phyloP scores from a whole-genome alignment of 306 rosid genomes.

The Quercus dentata region DNA sequence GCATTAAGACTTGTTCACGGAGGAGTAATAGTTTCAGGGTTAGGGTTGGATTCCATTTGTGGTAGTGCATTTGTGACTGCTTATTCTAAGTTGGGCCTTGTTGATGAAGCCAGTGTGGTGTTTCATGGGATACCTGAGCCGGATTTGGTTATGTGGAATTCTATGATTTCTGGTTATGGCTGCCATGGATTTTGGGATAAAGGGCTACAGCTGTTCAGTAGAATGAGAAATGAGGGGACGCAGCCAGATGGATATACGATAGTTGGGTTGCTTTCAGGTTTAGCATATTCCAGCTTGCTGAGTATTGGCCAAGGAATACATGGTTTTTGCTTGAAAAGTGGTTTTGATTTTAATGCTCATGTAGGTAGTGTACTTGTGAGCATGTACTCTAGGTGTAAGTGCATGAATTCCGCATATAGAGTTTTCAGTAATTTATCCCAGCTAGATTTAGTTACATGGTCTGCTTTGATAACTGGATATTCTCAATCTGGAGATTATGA shows the following conservation, averaged over 20 bases:
- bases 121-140: constrained; percentile 51
- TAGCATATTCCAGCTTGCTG: constrained; percentile 48
- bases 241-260: constrained; percentile 73
- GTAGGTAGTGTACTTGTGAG: constrained; percentile 69
- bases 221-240: constrained; percentile 51
- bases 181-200: constrained; percentile 51
- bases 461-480: constrained; percentile 77
- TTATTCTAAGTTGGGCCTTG: constrained; percentile 60
- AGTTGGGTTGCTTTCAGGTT: constrained; percentile 62
- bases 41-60: constrained; percentile 34
- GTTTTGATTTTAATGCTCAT: constrained; percentile 55
- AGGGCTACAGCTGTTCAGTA: constrained; percentile 49
- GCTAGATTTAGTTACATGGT: constrained; percentile 88
- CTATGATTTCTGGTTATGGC: constrained; percentile 69
- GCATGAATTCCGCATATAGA: constrained; percentile 55
- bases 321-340: constrained; percentile 54
- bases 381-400: constrained; percentile 77
- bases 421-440: constrained; percentile 52
- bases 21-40: constrained; percentile 33
- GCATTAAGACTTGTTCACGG: constrained; percentile 38
- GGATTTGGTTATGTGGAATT: constrained; percentile 82
- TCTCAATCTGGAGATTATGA: constrained; percentile 57
- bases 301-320: constrained; percentile 63
- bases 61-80: constrained; percentile 60
- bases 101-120: constrained; percentile 62